phyloP scores from a whole-genome alignment of 2,329 filamentous ascomycete species.

The Trichoderma atrobrunneum region DNA sequence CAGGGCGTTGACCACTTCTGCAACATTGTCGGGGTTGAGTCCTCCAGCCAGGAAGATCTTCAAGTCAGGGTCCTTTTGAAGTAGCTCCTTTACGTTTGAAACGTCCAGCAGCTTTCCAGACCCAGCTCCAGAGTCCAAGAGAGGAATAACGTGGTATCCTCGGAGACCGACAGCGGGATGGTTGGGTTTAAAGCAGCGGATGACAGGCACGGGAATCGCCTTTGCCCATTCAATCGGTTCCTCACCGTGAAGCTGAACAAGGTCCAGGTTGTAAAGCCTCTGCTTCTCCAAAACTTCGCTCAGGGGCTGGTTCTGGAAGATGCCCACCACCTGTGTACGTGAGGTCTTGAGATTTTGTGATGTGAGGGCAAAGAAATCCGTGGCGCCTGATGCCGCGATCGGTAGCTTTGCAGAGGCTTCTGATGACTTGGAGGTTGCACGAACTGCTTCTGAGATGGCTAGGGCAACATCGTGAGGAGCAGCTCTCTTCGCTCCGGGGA shows the following conservation, averaged over 20 bases:
- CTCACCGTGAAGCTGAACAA: conserved; percentile 88
- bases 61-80: conserved; percentile 68
- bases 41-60: conserved; percentile 82
- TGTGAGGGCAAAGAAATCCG: conserved; percentile 71
- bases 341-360: conserved; percentile 48
- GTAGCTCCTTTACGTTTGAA: conserved; percentile 61
- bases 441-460: conserved; percentile 76
- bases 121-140: conserved; percentile 84
- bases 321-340: conserved; percentile 79
- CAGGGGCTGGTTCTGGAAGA: conserved; percentile 89
- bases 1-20: conserved; percentile 59
- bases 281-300: conserved; percentile 78
- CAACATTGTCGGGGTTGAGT: conserved; percentile 75
- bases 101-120: conserved; percentile 77
- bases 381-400: conserved; percentile 37
- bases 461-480: conserved; percentile 76
- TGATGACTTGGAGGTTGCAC: conserved; percentile 56
- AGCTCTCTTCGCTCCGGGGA: conserved; percentile 74
- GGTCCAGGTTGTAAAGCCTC: conserved; percentile 71
- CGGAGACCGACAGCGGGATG: conserved; percentile 69
- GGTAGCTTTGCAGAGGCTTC: conserved; percentile 32
- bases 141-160: conserved; percentile 77
- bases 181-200: conserved; percentile 77
- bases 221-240: conserved; percentile 91
- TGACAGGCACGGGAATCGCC: conserved; percentile 87